Conservation (phyloP, 805 yeast species). For the Starmerella sirachaensis region DNA sequence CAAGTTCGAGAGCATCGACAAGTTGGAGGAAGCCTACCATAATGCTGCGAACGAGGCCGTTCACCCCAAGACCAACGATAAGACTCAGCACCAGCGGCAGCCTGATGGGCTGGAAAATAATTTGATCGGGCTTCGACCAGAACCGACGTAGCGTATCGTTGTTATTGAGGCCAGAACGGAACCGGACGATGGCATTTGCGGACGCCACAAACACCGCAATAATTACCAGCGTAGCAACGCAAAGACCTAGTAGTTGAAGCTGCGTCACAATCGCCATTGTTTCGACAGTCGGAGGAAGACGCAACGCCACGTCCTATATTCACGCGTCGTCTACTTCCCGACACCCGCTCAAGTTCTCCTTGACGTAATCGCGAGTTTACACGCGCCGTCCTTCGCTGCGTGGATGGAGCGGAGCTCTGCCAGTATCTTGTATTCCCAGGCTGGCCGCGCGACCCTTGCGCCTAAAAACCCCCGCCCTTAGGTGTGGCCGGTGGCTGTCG, state of each 20-base stretch:
- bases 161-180: conserved; percentile 21
- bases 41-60: conserved; percentile 16
- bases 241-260: conserved; percentile 18
- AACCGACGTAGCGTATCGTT: conserved; percentile 22
- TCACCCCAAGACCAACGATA: conserved; percentile 17
- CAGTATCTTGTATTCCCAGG: too few relatives aligned
- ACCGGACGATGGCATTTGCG: conserved; percentile 22
- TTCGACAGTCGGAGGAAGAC: background rate
- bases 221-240: conserved; percentile 16
- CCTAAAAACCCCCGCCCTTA: too few relatives aligned
- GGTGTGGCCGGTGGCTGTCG: too few relatives aligned
- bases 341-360: too few relatives aligned
- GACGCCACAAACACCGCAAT: conserved; percentile 19
- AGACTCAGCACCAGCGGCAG: conserved; percentile 17
- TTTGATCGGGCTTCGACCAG: conserved; percentile 23
- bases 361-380: too few relatives aligned
- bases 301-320: too few relatives aligned
- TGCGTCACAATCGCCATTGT: conserved; percentile 12
- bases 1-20: conserved; percentile 16
- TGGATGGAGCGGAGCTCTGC: too few relatives aligned
- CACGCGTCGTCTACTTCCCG: too few relatives aligned
- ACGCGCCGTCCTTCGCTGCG: too few relatives aligned
- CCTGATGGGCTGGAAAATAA: conserved; percentile 20
- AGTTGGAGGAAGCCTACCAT: conserved; percentile 18
- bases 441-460: too few relatives aligned